Evolutionary conservation across 306 rosid genomes (phyloP), one percentile per base, ranked within the genome.

Genomic region (Sophora flavescens): DNA sequence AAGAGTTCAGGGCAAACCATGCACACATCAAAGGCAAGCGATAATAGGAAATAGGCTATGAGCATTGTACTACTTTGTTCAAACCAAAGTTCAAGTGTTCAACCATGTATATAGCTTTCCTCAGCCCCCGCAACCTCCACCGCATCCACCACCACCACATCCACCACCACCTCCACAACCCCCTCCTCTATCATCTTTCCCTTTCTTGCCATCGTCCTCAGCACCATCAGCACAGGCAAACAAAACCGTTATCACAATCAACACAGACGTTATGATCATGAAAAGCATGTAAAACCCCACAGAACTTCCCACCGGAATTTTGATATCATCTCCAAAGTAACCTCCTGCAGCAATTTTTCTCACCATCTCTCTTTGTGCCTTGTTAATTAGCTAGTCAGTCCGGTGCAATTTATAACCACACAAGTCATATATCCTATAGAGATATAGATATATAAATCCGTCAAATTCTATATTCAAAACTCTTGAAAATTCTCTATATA

Each of bases 211-310:
- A 14, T 63, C 3, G 52, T 13, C 6, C 56, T 28, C 16, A 42
- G 65, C 65, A 56, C 76, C 28, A 2, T 38, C 53, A 14, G 56
- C 67, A 26, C 57, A 72, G 26, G 77, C 57, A 41, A 57, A 36
- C 42, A 72, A 41, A 42, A 58, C 30, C 68, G 41, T 22, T 2
- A 44, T 15, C 3, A 41, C 41, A 8, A 42, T n/a, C 30, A 72
- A 15, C 28, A 58, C 6, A 11, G 44, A 57, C 10, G 54, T 8
- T n/a, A 57, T 26, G 3, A 56, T 16, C 16, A 39, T 39, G n/a
- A 57, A 33, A 72, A 58, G 16, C 28, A 58, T 16, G 32, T 57
- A 26, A 2, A 72, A 8, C 7, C 26, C 28, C 3, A 54, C 57
- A 13, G 72, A 67, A 16, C 56, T 47, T n/a, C 45, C 41, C 36